Evolutionary conservation across 345 rosid species (phyloP).

Genomic region (Geranium rotundifolium): DNA sequence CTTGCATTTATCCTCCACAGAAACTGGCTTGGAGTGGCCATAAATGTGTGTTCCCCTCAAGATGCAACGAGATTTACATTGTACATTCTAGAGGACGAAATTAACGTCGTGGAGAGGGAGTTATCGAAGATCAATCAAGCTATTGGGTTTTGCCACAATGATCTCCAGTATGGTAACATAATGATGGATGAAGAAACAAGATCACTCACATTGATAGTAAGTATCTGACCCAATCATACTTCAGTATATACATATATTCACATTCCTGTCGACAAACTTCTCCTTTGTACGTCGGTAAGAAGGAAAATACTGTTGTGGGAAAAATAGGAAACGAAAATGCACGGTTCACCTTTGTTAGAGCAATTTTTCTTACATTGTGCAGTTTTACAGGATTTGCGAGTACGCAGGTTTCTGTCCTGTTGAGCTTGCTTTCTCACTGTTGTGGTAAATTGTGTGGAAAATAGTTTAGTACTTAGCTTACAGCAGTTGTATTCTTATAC

Average conservation of each 20-base stretch:
- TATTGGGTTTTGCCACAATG: conserved; percentile 84
- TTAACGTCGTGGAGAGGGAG: conserved; percentile 39
- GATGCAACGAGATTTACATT: conserved; percentile 44
- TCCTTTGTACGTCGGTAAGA: no score
- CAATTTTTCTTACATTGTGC: no score
- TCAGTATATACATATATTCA: no score
- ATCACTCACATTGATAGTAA: conserved; percentile 61
- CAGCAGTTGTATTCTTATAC: background rate
- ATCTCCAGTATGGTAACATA: conserved; percentile 83
- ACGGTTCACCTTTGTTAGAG: no score
- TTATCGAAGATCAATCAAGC: conserved; percentile 33
- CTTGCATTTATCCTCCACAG: conserved; percentile 19
- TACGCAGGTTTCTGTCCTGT: no score
- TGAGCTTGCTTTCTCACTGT: no score
- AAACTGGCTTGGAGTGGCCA: conserved; percentile 55
- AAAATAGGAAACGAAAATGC: no score
- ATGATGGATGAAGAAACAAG: conserved; percentile 82
- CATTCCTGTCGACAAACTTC: no score
- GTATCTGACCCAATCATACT: conserved; percentile 8
- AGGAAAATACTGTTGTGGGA: no score
- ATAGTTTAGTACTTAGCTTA: no score
- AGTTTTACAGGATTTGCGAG: no score
- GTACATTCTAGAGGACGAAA: conserved; percentile 46
- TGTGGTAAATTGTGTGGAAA: no score
- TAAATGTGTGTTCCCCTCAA: conserved; percentile 32